Percentiles rank a stretch among this genome's conserved stretches.
These are phyloP conservation scores for Phaeosphaeriaceae sp. DNA, from an alignment of 2,329 filamentous ascomycete genomes.

Conservation along the genomic window DNA sequence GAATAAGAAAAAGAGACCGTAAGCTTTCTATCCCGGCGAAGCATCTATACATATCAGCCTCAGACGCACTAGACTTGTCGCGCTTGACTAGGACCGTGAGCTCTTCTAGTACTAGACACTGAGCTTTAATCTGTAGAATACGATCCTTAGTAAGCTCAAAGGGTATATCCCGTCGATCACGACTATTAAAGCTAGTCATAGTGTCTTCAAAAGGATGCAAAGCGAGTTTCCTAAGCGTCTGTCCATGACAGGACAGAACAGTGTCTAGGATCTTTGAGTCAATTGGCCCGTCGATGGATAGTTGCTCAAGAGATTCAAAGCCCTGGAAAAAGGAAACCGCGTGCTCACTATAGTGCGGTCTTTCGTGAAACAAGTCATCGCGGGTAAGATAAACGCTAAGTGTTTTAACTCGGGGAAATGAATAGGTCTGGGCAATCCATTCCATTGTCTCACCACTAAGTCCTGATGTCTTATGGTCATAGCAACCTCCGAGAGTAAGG, in stretches of 20 bases:
- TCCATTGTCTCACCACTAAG: constrained; percentile 25
- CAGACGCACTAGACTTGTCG: constrained; percentile 19
- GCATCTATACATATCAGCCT: constrained; percentile 23
- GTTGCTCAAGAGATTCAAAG: constrained; percentile 20
- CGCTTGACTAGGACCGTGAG: constrained; percentile 25
- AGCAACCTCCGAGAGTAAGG: constrained; percentile 15
- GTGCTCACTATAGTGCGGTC: constrained; percentile 22
- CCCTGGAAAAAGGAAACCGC: constrained; percentile 23
- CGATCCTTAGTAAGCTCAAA: constrained; percentile 21
- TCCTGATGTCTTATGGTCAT: constrained; percentile 2
- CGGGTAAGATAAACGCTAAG: constrained; percentile 15
- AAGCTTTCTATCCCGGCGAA: constrained; percentile 20
- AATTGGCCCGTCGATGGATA: constrained; percentile 18
- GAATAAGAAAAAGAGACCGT: constrained; percentile 19
- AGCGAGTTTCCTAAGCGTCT: constrained; percentile 18
- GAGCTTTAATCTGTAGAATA: constrained; percentile 16
- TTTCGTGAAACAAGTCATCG: constrained; percentile 18
- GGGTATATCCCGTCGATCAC: constrained; percentile 16
- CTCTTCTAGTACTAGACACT: constrained; percentile 19
- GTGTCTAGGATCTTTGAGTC: constrained; percentile 17
- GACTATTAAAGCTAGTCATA: background rate
- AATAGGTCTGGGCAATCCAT: constrained; percentile 16
- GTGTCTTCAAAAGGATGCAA: constrained; percentile 10
- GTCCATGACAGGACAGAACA: constrained; percentile 17
- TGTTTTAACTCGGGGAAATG: constrained; percentile 16